Percentiles rank a stretch among this genome's conserved stretches.
Conservation (phyloP, 2,329 filamentous ascomycete species). For the Aspergillus ibericus region DNA sequence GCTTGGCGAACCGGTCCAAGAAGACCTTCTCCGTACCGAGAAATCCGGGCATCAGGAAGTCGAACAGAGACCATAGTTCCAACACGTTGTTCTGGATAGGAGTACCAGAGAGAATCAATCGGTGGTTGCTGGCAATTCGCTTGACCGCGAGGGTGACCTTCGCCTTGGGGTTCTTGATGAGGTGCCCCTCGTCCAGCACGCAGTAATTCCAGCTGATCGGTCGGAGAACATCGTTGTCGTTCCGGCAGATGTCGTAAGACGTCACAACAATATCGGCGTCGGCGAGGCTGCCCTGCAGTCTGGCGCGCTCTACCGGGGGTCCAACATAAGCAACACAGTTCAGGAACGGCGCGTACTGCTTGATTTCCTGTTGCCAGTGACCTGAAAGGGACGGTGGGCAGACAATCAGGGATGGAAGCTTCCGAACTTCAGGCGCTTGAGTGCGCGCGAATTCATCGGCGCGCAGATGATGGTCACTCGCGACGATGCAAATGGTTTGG, state of each 20-base stretch:
- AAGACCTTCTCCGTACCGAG: conserved; percentile 96
- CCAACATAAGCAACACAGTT: conserved; percentile 88
- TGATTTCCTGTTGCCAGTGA: conserved; percentile 98
- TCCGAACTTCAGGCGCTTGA: conserved; percentile 71
- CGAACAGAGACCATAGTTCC: conserved; percentile 95
- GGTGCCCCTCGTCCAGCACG: conserved; percentile 92
- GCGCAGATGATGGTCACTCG: conserved; percentile 92
- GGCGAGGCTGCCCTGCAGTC: conserved; percentile 67
- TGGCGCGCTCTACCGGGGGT: conserved; percentile 74
- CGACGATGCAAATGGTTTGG: conserved; percentile 96
- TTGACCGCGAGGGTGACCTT: conserved; percentile 96
- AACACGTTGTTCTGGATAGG: conserved; percentile 98
- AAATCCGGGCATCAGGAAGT: conserved; percentile 99
- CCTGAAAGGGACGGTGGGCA: conserved; percentile 95
- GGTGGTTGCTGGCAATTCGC: conserved; percentile 83
- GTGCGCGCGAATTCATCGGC: conserved; percentile 88
- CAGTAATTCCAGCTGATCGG: conserved; percentile 95
- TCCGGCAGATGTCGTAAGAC: conserved; percentile 96
- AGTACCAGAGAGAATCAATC: conserved; percentile 92
- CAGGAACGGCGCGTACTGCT: conserved; percentile 92
- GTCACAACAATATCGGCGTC: conserved; percentile 92
- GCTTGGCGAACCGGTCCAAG: conserved; percentile 89
- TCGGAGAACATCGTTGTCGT: conserved; percentile 82
- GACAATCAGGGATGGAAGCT: conserved; percentile 86
- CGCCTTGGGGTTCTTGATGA: conserved; percentile 98